Evolutionary conservation across 2,329 filamentous ascomycete species (phyloP).

Genomic region (Pseudophaeomoniella oleicola): DNA sequence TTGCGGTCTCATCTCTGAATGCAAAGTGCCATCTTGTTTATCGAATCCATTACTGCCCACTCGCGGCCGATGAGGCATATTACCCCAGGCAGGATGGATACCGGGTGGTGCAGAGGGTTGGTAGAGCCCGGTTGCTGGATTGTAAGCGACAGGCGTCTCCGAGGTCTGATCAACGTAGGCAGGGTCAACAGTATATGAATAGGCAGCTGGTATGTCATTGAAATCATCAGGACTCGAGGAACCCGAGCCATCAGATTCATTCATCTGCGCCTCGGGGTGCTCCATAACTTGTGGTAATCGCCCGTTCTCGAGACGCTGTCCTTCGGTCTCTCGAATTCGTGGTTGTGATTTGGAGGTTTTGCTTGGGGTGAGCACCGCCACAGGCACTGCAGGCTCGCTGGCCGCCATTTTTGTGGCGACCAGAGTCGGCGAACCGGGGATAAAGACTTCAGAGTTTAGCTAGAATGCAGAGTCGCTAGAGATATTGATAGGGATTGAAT

Average conservation of each 20-base stretch:
- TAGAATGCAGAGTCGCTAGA: too few relatives aligned
- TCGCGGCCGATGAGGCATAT: slow-evolving; percentile 25
- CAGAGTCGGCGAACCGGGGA: neutral
- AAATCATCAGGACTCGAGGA: slow-evolving; percentile 24
- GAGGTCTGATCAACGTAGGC: slow-evolving; percentile 17
- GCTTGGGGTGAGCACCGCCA: neutral
- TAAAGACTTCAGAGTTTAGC: slow-evolving; percentile 1
- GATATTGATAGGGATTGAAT: too few relatives aligned
- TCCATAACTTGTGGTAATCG: slow-evolving; percentile 22
- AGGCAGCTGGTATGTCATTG: slow-evolving; percentile 17
- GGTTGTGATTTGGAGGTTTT: neutral
- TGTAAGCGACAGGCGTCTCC: slow-evolving; percentile 16
- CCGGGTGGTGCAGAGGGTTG: slow-evolving; percentile 13
- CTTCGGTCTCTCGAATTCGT: slow-evolving; percentile 3
- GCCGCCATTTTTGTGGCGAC: neutral
- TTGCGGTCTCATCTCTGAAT: slow-evolving; percentile 35
- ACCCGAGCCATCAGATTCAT: slow-evolving; percentile 25
- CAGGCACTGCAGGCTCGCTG: neutral
- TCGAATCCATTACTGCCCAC: slow-evolving; percentile 24
- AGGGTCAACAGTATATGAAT: slow-evolving; percentile 17
- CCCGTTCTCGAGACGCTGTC: slow-evolving; percentile 8
- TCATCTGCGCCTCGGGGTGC: slow-evolving; percentile 22
- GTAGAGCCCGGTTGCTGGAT: slow-evolving; percentile 15
- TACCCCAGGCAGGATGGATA: slow-evolving; percentile 16
- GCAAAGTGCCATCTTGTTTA: slow-evolving; percentile 16